Base-by-base conservation (phyloP, 2,329 filamentous ascomycete species). In the Trichothecium roseum region DNA sequence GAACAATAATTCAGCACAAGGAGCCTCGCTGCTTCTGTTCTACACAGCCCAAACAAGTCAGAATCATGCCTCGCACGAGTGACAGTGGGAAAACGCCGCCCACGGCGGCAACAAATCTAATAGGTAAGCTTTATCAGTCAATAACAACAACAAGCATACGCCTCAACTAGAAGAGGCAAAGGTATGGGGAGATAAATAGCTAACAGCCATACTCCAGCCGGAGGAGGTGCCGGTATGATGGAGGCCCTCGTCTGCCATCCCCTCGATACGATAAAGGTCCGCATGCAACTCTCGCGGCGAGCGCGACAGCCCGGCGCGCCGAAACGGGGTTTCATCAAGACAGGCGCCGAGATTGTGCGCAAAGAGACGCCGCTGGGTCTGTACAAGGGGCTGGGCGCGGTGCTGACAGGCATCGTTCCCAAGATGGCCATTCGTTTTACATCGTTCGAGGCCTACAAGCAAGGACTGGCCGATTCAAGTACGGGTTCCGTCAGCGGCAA, bases 401-500 rank as follows among this genome's bases (percentile, higher is more conserved):
- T 98, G 29, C 60, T 96, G 40, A 95, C 88, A 17, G 91, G 91
- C 46, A 98, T 98, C 58, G 78, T 98, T 16, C 91, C 91, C 37
- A 98, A 98, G 65, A 98, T 98, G 91, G 91, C 91, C 42, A 98
- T 96, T 57, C 84, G 91, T 28, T 98, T 98, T 65, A 94, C 89
- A 32, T 94, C 85, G 37, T 98, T 96, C 62, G 91, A 96, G 61
- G 78, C 75, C 56, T 98, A 96, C 64, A 96, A 96, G 74, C 78
- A 86, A 55, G 42, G 82, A 42, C 69, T 95, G 17, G 78, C 84
- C 30, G 70, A 85, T 57, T 63, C 74, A 45, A 53, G 76, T 38
- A 77, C 78, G 3, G 84, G 85, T 30, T 52, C 57, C 20, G 72
- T 94, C 32, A 77, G 74, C 20, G 81, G 83, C 32, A 70, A 72